phyloP scores from a whole-genome alignment of 768 basidiomycete genomes.

The Saitozyma sp. region DNA sequence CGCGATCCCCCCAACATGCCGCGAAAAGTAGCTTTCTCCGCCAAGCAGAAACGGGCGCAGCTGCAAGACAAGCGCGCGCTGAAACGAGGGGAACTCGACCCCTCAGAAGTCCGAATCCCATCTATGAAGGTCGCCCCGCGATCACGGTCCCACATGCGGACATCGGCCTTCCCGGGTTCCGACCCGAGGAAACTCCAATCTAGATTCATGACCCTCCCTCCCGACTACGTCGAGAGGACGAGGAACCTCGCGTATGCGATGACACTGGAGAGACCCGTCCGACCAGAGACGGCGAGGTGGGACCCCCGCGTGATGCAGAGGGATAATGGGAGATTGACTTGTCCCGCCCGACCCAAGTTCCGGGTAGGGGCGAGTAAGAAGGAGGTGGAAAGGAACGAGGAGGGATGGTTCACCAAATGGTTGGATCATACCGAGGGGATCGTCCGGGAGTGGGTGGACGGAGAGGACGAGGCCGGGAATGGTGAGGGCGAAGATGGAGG shows the following conservation, averaged over 20 bases:
- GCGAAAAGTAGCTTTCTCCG: slow-evolving; percentile 33
- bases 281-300: slow-evolving; percentile 20
- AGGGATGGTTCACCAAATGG: slow-evolving; percentile 79
- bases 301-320: slow-evolving; percentile 28
- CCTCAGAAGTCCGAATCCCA: slow-evolving; percentile 7
- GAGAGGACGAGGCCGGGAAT: background rate
- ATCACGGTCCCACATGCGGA: background rate
- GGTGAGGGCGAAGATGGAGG: slow-evolving; percentile 73
- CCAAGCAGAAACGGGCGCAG: slow-evolving; percentile 56
- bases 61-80: slow-evolving; percentile 76
- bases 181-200: slow-evolving; percentile 25
- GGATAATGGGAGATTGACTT: slow-evolving; percentile 49
- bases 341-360: slow-evolving; percentile 82
- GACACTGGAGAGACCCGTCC: slow-evolving; percentile 42
- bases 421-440: slow-evolving; percentile 64
- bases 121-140: background rate
- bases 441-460: slow-evolving; percentile 57
- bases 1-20: slow-evolving; percentile 27
- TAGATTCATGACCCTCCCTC: slow-evolving; percentile 36
- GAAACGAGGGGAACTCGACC: slow-evolving; percentile 64
- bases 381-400: slow-evolving; percentile 87
- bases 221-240: slow-evolving; percentile 42
- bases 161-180: background rate
- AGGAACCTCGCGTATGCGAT: slow-evolving; percentile 37
- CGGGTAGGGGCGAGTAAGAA: slow-evolving; percentile 79